Conservation (phyloP, 108 stramenopile genomes). For the Asterionellopsis glacialis region DNA sequence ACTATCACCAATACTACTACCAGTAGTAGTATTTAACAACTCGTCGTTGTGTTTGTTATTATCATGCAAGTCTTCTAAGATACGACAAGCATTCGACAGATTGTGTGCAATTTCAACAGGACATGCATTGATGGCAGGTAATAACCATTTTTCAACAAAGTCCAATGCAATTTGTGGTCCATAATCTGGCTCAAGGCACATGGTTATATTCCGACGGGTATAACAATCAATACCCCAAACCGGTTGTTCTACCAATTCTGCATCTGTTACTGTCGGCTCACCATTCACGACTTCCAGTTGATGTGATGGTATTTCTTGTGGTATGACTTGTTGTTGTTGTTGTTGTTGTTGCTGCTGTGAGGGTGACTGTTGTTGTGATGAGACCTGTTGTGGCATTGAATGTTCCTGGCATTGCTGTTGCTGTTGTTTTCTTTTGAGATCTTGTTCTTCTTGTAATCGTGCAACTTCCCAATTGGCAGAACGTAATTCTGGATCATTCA, state of each 20-base stretch:
- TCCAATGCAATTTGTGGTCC: slow-evolving; percentile 44
- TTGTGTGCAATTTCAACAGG: slow-evolving; percentile 72
- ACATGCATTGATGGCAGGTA: slow-evolving; percentile 86
- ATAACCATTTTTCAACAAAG: slow-evolving; percentile 82
- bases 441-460: slow-evolving; percentile 1
- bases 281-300: not conserved
- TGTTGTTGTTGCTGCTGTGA: too few relatives aligned
- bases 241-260: slow-evolving; percentile 79
- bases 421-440: not conserved
- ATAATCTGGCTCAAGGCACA: slow-evolving; percentile 64
- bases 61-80: slow-evolving; percentile 55
- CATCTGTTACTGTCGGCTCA: slow-evolving; percentile 4
- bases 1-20: not conserved
- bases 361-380: too few relatives aligned
- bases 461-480: slow-evolving; percentile 68
- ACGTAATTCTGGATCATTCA: slow-evolving; percentile 66
- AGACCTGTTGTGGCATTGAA: too few relatives aligned
- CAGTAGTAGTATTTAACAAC: not conserved
- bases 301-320: not conserved
- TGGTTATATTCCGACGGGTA: slow-evolving; percentile 68
- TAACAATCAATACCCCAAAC: slow-evolving; percentile 92
- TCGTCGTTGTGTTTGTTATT: not conserved
- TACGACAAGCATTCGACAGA: slow-evolving; percentile 56
- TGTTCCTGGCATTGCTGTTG: too few relatives aligned
- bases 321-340: not conserved